These are phyloP conservation scores for Xylaria curta DNA, from an alignment of 495 filamentous ascomycete species.

Conservation along the genomic window DNA sequence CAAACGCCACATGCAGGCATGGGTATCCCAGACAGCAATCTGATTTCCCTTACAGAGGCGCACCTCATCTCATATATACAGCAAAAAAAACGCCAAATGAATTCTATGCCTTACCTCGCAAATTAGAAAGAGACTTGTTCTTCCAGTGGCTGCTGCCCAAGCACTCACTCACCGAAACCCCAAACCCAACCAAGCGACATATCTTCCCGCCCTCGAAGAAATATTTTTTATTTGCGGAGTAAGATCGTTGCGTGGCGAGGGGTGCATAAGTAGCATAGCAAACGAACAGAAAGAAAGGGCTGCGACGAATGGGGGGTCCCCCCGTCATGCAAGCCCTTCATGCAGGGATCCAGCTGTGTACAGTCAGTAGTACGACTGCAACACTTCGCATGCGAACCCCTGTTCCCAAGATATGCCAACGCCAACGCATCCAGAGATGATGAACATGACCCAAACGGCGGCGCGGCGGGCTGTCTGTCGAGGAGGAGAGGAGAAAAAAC, in stretches of 20 bases:
- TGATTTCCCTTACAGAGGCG: not conserved
- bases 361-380: slow-evolving; percentile 5
- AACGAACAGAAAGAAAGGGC: not conserved
- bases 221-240: slow-evolving; percentile 11
- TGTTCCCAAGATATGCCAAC: slow-evolving; percentile 25
- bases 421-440: slow-evolving; percentile 19
- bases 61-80: not conserved
- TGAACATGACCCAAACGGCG: slow-evolving; percentile 9
- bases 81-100: not conserved
- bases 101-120: not conserved
- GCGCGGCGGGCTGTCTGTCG: not conserved
- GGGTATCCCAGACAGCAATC: slow-evolving; percentile 20
- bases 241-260: slow-evolving; percentile 1
- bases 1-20: slow-evolving; percentile 21
- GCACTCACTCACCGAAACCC: not conserved
- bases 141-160: not conserved
- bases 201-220: not conserved
- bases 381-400: slow-evolving; percentile 27
- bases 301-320: slow-evolving; percentile 16
- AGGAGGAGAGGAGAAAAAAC: not conserved
- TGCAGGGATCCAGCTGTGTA: slow-evolving; percentile 23
- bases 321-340: slow-evolving; percentile 2
- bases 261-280: not conserved
- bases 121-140: not conserved
- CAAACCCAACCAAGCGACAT: not conserved